Base-by-base conservation (phyloP, 805 yeast species). In the Kurtzmaniella fragi region DNA sequence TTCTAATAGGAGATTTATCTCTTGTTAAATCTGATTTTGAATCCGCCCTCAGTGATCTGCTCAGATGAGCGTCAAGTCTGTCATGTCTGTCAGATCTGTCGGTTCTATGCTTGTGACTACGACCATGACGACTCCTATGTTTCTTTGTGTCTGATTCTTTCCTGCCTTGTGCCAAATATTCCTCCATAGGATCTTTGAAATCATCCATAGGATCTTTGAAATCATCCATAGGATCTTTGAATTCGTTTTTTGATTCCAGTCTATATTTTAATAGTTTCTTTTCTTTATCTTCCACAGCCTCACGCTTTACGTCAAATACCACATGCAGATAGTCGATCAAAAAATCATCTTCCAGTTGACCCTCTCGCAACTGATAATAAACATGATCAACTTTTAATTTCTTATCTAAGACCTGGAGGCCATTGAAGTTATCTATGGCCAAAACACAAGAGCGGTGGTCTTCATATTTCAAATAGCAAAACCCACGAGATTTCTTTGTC, bases 391-490 rank as follows among this genome's bases (percentile, higher is more conserved):
- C 93, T 41, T 75, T 64, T 25, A 68, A 49, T 12, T 52, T 56
- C 34, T 55, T 50, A 8, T 81, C 86, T 31, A 73, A 68, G 1
- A 85, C 69, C 57, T 57, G 56, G 28, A 67, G 58, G 1, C 96
- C 95, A 54, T 87, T 86, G 45, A 91, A 67, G 55, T 91, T 91
- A 59, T 91, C 98, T 3, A 91, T 81, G 0, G 97, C 96, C 20
- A 91, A 64, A 0, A 87, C 74, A 14, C 95, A 79, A 2, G 95
- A 83, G 36, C 84, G 66, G 59, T 80, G 86, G 49, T 85, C 87
- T 48, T 83, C 91, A 52, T 86, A 91, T 57, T 87, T 85, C 47
- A 91, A 58, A 62, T 80, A 89, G 3, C 83, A 93, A 67, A 82
- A 86, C 5, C 95, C 93, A 39, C 72, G 70, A 2, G 87, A 78